Evolutionary conservation across 2,329 filamentous ascomycete species (phyloP).

Genomic region (Biscogniauxia marginata): DNA sequence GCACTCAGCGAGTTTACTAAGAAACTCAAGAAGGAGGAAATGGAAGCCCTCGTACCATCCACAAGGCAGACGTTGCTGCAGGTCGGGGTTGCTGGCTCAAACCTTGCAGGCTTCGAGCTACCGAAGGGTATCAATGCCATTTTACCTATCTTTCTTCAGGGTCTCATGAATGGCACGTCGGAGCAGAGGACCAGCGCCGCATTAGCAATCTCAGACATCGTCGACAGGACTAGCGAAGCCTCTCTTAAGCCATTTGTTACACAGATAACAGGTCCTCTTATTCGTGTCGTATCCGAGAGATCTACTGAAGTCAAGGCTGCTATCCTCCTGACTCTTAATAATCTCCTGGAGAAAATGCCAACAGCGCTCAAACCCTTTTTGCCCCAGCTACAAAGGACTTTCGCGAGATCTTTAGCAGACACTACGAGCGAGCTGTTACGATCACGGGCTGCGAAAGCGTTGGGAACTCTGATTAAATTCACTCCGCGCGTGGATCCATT

Average conservation of each 20-base stretch:
- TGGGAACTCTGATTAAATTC: slow-evolving; percentile 93
- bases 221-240: slow-evolving; percentile 85
- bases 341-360: slow-evolving; percentile 93
- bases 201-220: slow-evolving; percentile 90
- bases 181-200: slow-evolving; percentile 92
- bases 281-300: slow-evolving; percentile 94
- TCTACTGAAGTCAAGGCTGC: slow-evolving; percentile 95
- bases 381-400: slow-evolving; percentile 93
- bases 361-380: slow-evolving; percentile 94
- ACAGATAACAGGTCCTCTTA: slow-evolving; percentile 94
- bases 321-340: slow-evolving; percentile 91
- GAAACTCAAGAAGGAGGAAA: slow-evolving; percentile 91
- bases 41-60: slow-evolving; percentile 87
- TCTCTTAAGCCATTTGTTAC: slow-evolving; percentile 93
- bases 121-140: slow-evolving; percentile 98
- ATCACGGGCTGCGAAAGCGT: slow-evolving; percentile 84
- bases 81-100: slow-evolving; percentile 81
- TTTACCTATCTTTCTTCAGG: slow-evolving; percentile 94
- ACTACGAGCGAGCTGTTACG: slow-evolving; percentile 86
- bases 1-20: slow-evolving; percentile 87
- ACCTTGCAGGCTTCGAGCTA: slow-evolving; percentile 83
- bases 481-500: slow-evolving; percentile 94
- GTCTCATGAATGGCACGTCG: slow-evolving; percentile 91
- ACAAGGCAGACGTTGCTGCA: slow-evolving; percentile 84
- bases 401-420: slow-evolving; percentile 93